phyloP scores from a whole-genome alignment of 768 basidiomycete genomes.

The Boletus sp. region DNA sequence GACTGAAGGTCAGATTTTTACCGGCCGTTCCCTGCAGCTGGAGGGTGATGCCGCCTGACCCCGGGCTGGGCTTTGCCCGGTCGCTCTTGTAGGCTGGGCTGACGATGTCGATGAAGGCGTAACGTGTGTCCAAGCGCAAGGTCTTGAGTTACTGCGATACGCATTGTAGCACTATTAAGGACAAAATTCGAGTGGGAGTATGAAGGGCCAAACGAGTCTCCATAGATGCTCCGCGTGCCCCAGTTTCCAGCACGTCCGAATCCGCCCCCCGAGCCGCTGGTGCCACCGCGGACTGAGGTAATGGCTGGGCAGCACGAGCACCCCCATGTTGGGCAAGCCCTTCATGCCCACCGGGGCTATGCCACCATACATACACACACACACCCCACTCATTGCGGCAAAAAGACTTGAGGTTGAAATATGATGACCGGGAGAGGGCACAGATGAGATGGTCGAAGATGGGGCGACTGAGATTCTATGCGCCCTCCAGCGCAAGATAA shows the following conservation, averaged over 20 bases:
- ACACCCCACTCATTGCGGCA: no score
- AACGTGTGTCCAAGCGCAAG: constrained; percentile 33
- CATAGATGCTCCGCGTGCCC: constrained; percentile 66
- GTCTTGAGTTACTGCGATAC: constrained; percentile 24
- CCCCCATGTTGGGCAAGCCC: no score
- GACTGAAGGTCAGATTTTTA: neutral
- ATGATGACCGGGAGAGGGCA: constrained; percentile 29
- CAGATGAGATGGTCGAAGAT: constrained; percentile 35
- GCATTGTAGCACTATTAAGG: constrained; percentile 15
- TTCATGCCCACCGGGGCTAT: no score
- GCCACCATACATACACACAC: no score
- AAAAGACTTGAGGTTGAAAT: constrained; percentile 75
- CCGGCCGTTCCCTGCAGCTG: constrained; percentile 49
- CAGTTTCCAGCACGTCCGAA: no score
- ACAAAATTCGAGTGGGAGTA: constrained; percentile 15
- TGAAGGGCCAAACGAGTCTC: constrained; percentile 54
- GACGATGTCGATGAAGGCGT: constrained; percentile 21
- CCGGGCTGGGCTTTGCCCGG: constrained; percentile 22
- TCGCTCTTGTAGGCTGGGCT: neutral
- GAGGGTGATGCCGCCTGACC: constrained; percentile 50
- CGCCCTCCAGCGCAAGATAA: constrained; percentile 36
- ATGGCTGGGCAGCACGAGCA: no score
- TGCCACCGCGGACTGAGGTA: no score
- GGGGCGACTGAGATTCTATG: constrained; percentile 33
- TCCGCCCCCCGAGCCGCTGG: no score